Evolutionary conservation across 345 rosid genomes (phyloP).

Genomic region (Linum lewisii): DNA sequence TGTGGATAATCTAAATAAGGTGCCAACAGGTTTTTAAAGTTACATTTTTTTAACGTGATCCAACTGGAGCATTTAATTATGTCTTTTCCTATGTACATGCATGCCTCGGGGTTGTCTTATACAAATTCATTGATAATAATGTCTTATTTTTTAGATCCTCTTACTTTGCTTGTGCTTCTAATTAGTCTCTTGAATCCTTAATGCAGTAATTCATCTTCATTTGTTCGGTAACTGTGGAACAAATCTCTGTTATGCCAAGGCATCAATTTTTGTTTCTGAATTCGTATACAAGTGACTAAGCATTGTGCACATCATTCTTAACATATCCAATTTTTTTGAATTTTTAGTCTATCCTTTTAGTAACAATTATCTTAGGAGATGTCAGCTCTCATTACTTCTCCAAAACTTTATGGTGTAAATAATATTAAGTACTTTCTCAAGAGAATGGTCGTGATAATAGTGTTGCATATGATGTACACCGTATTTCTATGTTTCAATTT

Average conservation of each 20-base stretch:
- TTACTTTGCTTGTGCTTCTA: background rate
- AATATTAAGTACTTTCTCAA: background rate
- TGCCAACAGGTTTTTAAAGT: slow-evolving; percentile 32
- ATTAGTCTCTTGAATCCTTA: background rate
- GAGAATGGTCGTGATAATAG: background rate
- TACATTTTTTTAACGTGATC: background rate
- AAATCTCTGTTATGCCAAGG: background rate
- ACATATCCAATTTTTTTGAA: no score
- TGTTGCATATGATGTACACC: background rate
- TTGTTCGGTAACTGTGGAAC: background rate
- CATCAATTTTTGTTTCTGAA: no score
- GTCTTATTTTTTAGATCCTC: background rate
- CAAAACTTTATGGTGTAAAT: no score
- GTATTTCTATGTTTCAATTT: background rate
- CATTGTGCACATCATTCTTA: no score
- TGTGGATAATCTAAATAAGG: slow-evolving; percentile 22
- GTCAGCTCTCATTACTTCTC: background rate
- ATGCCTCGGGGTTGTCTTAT: background rate
- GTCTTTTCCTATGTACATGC: background rate
- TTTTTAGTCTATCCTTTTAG: no score
- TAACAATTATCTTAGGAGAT: no score
- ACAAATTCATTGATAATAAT: background rate
- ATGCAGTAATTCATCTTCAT: background rate
- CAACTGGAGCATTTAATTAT: background rate
- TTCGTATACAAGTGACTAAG: no score